Conservation (phyloP, 208 protist genomes). For the Giardia muris region DNA sequence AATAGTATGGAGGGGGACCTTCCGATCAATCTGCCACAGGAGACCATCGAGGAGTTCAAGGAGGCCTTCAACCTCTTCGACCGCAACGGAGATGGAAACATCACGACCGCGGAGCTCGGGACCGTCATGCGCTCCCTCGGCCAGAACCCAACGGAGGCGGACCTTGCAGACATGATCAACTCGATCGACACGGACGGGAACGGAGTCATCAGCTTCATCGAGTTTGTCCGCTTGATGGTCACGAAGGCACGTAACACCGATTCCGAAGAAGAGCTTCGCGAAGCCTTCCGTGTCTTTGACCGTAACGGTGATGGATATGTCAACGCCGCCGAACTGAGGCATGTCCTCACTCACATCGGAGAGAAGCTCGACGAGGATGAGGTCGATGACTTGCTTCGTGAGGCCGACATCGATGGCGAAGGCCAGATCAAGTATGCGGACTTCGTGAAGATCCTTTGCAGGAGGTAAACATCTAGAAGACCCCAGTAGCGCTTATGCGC, state of each 20-base stretch:
- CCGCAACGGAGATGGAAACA: constrained; percentile 78
- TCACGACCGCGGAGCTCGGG: constrained; percentile 85
- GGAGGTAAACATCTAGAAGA: background rate
- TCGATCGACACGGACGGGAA: constrained; percentile 41
- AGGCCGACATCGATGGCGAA: constrained; percentile 61
- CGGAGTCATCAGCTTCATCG: constrained; percentile 49
- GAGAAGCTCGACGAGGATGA: constrained; percentile 65
- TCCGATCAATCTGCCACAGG: constrained; percentile 63
- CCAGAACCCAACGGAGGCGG: constrained; percentile 67
- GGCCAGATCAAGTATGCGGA: constrained; percentile 62
- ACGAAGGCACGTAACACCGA: constrained; percentile 52
- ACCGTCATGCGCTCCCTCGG: constrained; percentile 90
- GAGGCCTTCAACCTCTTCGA: constrained; percentile 98
- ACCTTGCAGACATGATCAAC: constrained; percentile 52
- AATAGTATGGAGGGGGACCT: background rate
- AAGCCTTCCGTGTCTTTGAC: constrained; percentile 75
- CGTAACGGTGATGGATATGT: constrained; percentile 73
- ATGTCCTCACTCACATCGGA: constrained; percentile 69
- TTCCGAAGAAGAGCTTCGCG: constrained; percentile 64
- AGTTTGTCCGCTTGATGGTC: constrained; percentile 49
- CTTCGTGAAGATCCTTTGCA: constrained; percentile 56
- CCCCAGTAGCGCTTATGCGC: background rate
- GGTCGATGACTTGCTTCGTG: constrained; percentile 59
- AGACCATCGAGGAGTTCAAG: constrained; percentile 86
- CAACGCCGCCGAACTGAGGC: constrained; percentile 61